Evolutionary conservation across 2,329 filamentous ascomycete species (phyloP).

Genomic region (Pseudocercospora pini-densiflorae): DNA sequence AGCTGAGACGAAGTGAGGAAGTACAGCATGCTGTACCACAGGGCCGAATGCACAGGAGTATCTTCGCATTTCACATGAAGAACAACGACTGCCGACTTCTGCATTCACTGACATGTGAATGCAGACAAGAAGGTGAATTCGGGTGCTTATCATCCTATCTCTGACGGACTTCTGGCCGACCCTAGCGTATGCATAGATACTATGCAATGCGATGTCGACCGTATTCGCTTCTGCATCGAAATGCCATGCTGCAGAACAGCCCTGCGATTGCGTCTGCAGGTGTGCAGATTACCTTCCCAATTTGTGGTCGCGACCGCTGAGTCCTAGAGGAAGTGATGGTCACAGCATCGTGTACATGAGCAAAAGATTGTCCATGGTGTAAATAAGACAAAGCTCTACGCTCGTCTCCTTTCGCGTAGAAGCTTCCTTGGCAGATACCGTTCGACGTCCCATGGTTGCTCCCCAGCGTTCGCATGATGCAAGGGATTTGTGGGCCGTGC

Average conservation of each 20-base stretch:
- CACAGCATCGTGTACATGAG: background rate
- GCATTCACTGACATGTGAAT: background rate
- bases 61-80: too few relatives aligned
- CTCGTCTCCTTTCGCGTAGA: background rate
- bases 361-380: background rate
- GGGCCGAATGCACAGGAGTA: background rate
- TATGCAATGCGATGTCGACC: background rate
- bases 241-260: background rate
- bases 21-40: background rate
- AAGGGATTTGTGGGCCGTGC: background rate
- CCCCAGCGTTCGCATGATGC: background rate
- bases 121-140: background rate
- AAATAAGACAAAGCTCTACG: background rate
- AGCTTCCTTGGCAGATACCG: background rate
- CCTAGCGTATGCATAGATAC: background rate
- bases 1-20: background rate
- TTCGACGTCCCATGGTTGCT: background rate
- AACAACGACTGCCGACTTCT: background rate
- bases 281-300: constrained; percentile 1
- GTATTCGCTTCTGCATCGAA: background rate
- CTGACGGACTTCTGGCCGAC: background rate
- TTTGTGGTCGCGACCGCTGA: background rate
- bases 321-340: background rate
- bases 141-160: background rate
- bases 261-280: background rate